Evolutionary conservation across 2,329 filamentous ascomycete genomes (phyloP).

Genomic region (Talaromyces piceae): DNA sequence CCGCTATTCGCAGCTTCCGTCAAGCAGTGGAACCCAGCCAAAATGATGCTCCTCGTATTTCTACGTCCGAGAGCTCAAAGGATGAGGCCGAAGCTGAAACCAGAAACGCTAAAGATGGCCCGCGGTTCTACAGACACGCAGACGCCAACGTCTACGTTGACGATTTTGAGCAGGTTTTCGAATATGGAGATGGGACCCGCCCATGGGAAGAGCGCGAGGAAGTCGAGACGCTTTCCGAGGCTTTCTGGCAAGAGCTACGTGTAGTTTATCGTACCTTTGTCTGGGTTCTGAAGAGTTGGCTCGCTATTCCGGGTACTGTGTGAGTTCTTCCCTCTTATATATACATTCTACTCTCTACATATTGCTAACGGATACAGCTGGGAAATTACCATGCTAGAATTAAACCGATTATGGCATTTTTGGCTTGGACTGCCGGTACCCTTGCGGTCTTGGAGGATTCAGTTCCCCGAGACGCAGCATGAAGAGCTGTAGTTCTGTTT

Average conservation of each 20-base stretch:
- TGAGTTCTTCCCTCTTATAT: slow-evolving; percentile 46
- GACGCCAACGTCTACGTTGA: slow-evolving; percentile 30
- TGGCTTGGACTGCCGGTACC: slow-evolving; percentile 57
- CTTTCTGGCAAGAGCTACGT: slow-evolving; percentile 56
- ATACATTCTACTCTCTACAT: not conserved
- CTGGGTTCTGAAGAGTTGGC: slow-evolving; percentile 64
- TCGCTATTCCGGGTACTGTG: slow-evolving; percentile 59
- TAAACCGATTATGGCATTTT: slow-evolving; percentile 50
- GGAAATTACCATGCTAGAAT: slow-evolving; percentile 48
- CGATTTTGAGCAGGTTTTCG: slow-evolving; percentile 37
- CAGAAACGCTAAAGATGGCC: not conserved
- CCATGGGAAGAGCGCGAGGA: slow-evolving; percentile 27
- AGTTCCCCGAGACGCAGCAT: slow-evolving; percentile 30
- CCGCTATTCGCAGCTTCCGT: slow-evolving; percentile 66
- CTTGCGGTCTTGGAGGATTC: slow-evolving; percentile 50
- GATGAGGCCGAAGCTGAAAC: slow-evolving; percentile 10
- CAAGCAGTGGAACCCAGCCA: slow-evolving; percentile 35
- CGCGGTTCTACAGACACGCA: slow-evolving; percentile 25
- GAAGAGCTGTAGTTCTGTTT: slow-evolving; percentile 7
- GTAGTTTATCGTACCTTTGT: slow-evolving; percentile 56
- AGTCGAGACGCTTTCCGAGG: slow-evolving; percentile 46
- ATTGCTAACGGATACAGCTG: slow-evolving; percentile 29
- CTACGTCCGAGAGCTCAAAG: slow-evolving; percentile 19
- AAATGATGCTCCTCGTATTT: slow-evolving; percentile 23
- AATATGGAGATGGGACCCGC: slow-evolving; percentile 30